Percentiles rank a stretch among this genome's conserved stretches.
Evolutionary conservation across 805 yeast species (phyloP).

Genomic region (Lachancea nothofagi): DNA sequence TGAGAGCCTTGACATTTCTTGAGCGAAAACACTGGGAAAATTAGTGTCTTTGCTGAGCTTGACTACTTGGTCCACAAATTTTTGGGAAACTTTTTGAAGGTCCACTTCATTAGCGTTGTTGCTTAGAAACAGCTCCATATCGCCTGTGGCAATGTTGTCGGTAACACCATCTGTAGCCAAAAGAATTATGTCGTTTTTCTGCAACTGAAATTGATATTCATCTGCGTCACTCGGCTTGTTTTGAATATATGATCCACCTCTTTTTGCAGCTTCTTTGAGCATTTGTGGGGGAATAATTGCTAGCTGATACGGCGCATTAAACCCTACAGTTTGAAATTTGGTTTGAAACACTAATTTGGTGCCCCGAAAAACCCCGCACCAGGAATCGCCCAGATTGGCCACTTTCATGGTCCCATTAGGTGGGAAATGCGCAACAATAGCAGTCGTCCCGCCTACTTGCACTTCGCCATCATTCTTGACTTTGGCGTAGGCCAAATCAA

Average conservation of each 20-base stretch:
- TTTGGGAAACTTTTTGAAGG: slow-evolving; percentile 44
- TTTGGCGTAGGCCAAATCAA: slow-evolving; percentile 50
- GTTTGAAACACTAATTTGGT: slow-evolving; percentile 59
- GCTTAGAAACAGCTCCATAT: slow-evolving; percentile 60
- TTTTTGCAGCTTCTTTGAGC: slow-evolving; percentile 45
- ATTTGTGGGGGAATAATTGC: slow-evolving; percentile 72
- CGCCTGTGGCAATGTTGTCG: slow-evolving; percentile 73
- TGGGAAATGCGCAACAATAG: slow-evolving; percentile 71
- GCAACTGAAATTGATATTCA: slow-evolving; percentile 55
- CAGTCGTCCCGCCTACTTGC: slow-evolving; percentile 90
- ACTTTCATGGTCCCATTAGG: slow-evolving; percentile 49
- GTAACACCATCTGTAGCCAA: slow-evolving; percentile 93
- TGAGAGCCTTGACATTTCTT: slow-evolving; percentile 59
- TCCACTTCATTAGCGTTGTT: slow-evolving; percentile 39
- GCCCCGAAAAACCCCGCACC: slow-evolving; percentile 81
- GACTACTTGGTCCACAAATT: slow-evolving; percentile 62
- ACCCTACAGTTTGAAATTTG: slow-evolving; percentile 73
- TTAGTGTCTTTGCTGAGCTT: slow-evolving; percentile 64
- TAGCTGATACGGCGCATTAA: slow-evolving; percentile 89
- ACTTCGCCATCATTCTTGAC: slow-evolving; percentile 53
- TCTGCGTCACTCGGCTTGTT: slow-evolving; percentile 70
- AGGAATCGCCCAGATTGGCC: slow-evolving; percentile 90
- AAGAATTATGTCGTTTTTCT: slow-evolving; percentile 68
- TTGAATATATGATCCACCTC: slow-evolving; percentile 59
- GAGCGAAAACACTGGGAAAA: slow-evolving; percentile 82